Percentiles rank a stretch among this genome's conserved stretches.
Evolutionary conservation across 1,284 basidiomycete species (phyloP).

Genomic region (Caloboletus inedulis): DNA sequence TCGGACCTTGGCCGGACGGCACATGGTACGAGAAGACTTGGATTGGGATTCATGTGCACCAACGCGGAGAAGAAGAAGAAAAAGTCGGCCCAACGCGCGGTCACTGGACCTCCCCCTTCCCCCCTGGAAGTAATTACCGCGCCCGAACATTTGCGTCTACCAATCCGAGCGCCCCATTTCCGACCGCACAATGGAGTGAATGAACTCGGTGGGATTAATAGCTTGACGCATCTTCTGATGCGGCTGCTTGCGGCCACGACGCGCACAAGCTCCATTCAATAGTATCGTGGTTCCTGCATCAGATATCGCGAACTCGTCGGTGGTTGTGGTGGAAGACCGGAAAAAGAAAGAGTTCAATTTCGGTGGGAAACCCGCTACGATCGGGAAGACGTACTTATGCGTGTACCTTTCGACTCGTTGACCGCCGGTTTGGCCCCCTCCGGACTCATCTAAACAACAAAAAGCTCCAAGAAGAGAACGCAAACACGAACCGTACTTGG

Average conservation of each 20-base stretch:
- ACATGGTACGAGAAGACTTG: constrained; percentile 2
- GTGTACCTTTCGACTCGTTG: neutral
- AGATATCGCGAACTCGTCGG: neutral
- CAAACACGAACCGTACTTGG: neutral
- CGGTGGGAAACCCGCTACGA: neutral
- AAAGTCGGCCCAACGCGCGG: too few species aligned
- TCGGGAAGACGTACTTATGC: neutral
- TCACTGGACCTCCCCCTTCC: neutral
- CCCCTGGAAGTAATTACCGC: constrained; percentile 11
- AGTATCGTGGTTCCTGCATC: neutral
- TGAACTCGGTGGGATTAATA: neutral
- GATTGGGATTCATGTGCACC: constrained; percentile 3
- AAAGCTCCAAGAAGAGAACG: neutral
- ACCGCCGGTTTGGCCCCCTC: neutral
- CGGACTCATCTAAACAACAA: neutral
- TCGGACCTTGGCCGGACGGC: constrained; percentile 5
- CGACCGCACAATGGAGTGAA: neutral
- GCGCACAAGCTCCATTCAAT: constrained; percentile 8
- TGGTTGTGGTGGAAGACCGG: constrained; percentile 1
- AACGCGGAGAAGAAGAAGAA: neutral
- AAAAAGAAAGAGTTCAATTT: neutral
- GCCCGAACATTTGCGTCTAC: neutral
- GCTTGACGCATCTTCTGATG: constrained; percentile 2
- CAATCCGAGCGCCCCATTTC: constrained; percentile 4
- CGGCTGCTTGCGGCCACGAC: neutral